Percentiles rank a stretch among this genome's conserved stretches.
Conservation (phyloP, 164 flowering plant species). For the Buxus sempervirens region DNA sequence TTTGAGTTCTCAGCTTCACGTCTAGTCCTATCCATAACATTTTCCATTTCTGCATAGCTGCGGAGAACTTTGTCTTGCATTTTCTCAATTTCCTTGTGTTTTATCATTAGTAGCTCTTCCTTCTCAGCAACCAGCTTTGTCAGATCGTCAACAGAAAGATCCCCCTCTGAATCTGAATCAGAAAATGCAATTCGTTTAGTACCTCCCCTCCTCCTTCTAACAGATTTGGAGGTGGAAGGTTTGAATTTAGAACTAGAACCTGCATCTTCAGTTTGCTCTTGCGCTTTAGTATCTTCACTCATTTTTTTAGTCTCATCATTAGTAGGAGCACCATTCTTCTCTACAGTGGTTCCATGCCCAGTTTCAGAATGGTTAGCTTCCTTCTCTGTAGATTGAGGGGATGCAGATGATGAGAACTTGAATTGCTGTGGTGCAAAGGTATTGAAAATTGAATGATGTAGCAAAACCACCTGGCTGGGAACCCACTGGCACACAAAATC, state of each 20-base stretch:
- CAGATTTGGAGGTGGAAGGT: conserved; percentile 20
- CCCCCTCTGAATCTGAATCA: conserved; percentile 70
- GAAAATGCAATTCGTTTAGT: conserved; percentile 56
- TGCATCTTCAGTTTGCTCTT: conserved; percentile 34
- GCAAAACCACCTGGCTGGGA: conserved; percentile 25
- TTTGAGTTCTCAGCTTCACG: conserved; percentile 86
- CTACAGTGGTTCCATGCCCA: conserved; percentile 19
- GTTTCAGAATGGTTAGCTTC: conserved; percentile 27
- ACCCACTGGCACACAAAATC: conserved; percentile 7
- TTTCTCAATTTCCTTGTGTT: conserved; percentile 55
- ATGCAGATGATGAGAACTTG: conserved; percentile 66
- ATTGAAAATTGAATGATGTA: conserved; percentile 23
- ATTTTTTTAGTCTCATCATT: conserved; percentile 13
- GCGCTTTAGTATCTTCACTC: conserved; percentile 20
- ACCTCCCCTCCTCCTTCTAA: conserved; percentile 33
- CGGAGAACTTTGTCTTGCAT: conserved; percentile 83
- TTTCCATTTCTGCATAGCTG: conserved; percentile 84
- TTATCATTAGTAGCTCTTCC: conserved; percentile 55
- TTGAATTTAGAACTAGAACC: conserved; percentile 36
- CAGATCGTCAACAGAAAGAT: conserved; percentile 64
- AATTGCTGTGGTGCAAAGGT: conserved; percentile 30
- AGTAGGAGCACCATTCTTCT: background rate
- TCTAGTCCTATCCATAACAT: conserved; percentile 71
- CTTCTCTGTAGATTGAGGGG: conserved; percentile 57
- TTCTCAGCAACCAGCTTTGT: conserved; percentile 73